These are phyloP conservation scores for Marasmius fiardii DNA, from an alignment of 1,284 basidiomycete species.

Conservation along the genomic window DNA sequence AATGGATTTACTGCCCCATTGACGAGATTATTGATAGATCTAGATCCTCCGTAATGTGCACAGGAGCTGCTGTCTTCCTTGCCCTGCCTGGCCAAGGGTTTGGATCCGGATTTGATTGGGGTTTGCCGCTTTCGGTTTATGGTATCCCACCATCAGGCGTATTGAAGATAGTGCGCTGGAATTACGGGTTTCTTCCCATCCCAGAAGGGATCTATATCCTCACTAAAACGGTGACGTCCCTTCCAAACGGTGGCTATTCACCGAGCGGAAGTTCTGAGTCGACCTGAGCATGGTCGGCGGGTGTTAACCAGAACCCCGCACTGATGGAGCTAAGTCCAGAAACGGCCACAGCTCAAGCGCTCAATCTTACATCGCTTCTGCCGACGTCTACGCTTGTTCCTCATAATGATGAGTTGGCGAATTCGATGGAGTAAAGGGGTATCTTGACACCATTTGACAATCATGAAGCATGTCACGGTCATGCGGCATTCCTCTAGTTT, in stretches of 20 bases:
- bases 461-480: too few species aligned
- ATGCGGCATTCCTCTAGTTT: too few species aligned
- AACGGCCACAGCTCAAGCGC: too few species aligned
- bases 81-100: neutral
- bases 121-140: neutral
- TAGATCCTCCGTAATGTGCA: neutral
- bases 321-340: neutral
- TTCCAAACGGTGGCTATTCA: neutral
- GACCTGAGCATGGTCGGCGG: neutral
- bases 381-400: neutral
- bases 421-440: neutral
- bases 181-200: too few species aligned
- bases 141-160: neutral
- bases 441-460: too few species aligned
- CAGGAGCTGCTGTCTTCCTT: neutral
- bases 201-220: too few species aligned
- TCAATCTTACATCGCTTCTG: neutral
- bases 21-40: neutral
- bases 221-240: too few species aligned
- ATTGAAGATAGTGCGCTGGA: too few species aligned
- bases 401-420: neutral
- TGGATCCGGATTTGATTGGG: conserved; percentile 3
- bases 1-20: neutral
- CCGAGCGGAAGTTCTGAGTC: neutral
- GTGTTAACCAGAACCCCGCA: neutral